phyloP scores from a whole-genome alignment of 345 rosid species.

The Aegle marmelos region DNA sequence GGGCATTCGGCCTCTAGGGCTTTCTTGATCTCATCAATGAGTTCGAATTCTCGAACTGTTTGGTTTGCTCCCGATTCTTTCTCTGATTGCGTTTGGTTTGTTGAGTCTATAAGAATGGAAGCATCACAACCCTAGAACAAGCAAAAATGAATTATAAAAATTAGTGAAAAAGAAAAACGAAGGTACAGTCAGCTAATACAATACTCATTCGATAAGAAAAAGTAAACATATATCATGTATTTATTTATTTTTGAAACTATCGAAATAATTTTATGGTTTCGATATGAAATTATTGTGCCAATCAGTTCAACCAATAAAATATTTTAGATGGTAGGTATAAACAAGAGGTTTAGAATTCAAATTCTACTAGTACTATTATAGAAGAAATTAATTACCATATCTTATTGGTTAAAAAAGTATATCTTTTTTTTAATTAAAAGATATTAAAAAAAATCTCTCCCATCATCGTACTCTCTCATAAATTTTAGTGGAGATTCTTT shows the following conservation, averaged over 20 bases:
- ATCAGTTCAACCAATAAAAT: too few relatives aligned
- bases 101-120: constrained; percentile 65
- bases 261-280: too few relatives aligned
- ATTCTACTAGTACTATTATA: too few relatives aligned
- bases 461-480: too few relatives aligned
- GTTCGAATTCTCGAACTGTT: constrained; percentile 57
- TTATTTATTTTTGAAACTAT: too few relatives aligned
- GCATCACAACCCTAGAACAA: constrained; percentile 67
- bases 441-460: too few relatives aligned
- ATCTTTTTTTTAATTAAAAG: too few relatives aligned
- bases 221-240: background rate
- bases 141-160: background rate
- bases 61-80: constrained; percentile 64
- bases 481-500: background rate
- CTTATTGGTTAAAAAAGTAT: too few relatives aligned
- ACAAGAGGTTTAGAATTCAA: too few relatives aligned
- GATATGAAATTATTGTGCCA: too few relatives aligned
- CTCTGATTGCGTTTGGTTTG: constrained; percentile 41
- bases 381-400: too few relatives aligned
- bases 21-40: constrained; percentile 61
- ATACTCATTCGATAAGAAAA: background rate
- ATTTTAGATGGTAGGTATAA: too few relatives aligned
- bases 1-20: constrained; percentile 58
- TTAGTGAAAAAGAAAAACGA: background rate
- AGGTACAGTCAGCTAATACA: background rate